Evolutionary conservation across 164 flowering plant species (phyloP), one percentile per base, ranked within the genome.

Genomic region (Akebia trifoliata): DNA sequence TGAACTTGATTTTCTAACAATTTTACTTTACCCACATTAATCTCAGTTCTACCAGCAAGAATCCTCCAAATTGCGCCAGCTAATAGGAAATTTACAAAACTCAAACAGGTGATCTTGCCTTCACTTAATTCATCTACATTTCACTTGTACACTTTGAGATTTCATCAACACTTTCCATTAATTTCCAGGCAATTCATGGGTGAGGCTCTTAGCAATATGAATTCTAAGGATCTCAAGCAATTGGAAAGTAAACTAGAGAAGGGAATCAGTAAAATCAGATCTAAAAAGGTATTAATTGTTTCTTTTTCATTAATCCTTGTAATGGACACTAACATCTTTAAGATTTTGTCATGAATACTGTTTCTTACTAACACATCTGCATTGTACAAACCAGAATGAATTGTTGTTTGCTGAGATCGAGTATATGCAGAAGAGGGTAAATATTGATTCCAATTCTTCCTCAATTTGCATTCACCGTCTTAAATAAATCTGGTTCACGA

Each of bases 361-460:
- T 17, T 8, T 29, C 53, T 14, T 22, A 30, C 36, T 29, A 30
- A 30, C 14, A 4, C 8, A 50, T 50, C 18, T 6, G 8, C 3
- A 50, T 50, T 50, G 54, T 30, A 50, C 36, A n/a, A n/a, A n/a
- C n/a, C 86, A 90, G 97, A 90, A 90, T 72, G 97, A 90, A 69
- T 66, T 85, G 63, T 55, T 90, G 67, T 84, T 81, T 65, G 83
- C 85, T 46, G 97, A 90, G 56, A 82, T 90, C 55, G 91, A 90
- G 70, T 84, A 78, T 62, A 87, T 90, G 96, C 97, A 85, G 63
- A 85, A 84, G 57, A 76, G 88, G 89, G 97, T 90, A 81, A 69
- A n/a, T 57, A 49, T 25, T 39, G 20, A 4, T 4, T 14, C 26
- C 38, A 7, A 15, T 1, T 38, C 52, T 50, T 30, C 21, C 45